Evolutionary conservation across 768 basidiomycete genomes (phyloP).

Genomic region (Psilocybe azurescens): DNA sequence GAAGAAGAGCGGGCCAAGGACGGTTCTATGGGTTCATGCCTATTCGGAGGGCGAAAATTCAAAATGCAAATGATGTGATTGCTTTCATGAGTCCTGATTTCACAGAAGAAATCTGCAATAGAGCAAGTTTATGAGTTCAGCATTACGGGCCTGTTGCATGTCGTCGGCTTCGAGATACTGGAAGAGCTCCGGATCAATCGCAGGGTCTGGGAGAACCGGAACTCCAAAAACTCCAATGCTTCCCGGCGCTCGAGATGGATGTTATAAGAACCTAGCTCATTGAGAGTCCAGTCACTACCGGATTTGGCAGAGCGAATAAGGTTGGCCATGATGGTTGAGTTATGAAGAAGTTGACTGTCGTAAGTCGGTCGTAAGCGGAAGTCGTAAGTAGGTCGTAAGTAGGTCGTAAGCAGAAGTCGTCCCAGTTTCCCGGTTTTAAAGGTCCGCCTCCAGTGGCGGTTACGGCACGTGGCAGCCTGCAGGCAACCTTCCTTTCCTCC

Average conservation of each 20-base stretch:
- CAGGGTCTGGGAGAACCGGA: no score
- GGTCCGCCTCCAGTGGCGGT: conserved; percentile 15
- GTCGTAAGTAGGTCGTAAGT: background rate
- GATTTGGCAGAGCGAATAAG: no score
- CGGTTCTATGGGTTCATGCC: background rate
- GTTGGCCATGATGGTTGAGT: background rate
- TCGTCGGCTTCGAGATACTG: no score
- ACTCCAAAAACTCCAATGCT: no score
- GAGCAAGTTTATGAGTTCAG: background rate
- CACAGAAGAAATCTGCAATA: no score
- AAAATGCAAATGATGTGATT: background rate
- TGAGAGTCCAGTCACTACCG: no score
- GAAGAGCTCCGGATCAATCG: no score
- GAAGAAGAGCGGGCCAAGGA: background rate
- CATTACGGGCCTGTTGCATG: no score
- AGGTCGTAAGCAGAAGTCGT: background rate
- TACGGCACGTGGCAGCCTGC: conserved; percentile 23
- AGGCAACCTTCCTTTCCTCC: conserved; percentile 16
- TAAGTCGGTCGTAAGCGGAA: background rate
- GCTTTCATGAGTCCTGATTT: no score
- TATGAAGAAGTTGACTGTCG: background rate
- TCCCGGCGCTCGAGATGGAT: no score
- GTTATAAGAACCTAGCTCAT: no score
- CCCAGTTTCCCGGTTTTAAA: conserved; percentile 7
- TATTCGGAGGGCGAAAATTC: background rate